Conservation (phyloP, 129 eudicot genomes). For the Tanacetum coccineum region DNA sequence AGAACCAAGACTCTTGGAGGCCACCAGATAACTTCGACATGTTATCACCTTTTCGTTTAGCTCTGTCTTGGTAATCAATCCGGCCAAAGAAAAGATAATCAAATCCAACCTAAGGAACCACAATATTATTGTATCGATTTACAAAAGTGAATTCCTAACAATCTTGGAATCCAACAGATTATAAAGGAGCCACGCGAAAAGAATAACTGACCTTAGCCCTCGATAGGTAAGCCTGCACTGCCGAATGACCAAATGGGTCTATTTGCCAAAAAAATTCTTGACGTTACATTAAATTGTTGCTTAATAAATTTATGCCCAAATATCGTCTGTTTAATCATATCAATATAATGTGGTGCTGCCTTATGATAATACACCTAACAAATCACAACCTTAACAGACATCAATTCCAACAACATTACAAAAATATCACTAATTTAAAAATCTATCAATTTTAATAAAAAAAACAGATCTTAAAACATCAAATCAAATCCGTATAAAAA, state of each 20-base stretch:
- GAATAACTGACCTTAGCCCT: constrained; percentile 82
- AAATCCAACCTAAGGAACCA: constrained; percentile 70
- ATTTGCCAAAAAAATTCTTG: constrained; percentile 98
- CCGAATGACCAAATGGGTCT: constrained; percentile 99
- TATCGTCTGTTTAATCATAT: constrained; percentile 97
- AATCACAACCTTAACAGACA: no score
- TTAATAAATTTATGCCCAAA: constrained; percentile 73
- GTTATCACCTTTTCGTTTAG: constrained; percentile 62
- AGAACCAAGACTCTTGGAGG: constrained; percentile 71
- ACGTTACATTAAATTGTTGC: constrained; percentile 78
- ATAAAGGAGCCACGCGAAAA: neutral
- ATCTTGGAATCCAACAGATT: neutral
- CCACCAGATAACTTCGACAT: constrained; percentile 81
- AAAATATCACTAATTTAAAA: no score
- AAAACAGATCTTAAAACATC: no score
- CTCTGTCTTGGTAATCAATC: constrained; percentile 92
- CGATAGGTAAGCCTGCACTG: constrained; percentile 89
- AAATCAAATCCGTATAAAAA: no score
- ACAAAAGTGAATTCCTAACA: neutral
- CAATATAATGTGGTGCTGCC: constrained; percentile 94
- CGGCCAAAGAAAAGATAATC: constrained; percentile 81
- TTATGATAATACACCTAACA: constrained; percentile 94
- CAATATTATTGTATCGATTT: neutral
- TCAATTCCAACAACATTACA: no score
- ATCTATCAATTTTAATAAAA: no score